Evolutionary conservation across 352 stramenopile species (phyloP).

Genomic region (Plasmopara muralis): DNA sequence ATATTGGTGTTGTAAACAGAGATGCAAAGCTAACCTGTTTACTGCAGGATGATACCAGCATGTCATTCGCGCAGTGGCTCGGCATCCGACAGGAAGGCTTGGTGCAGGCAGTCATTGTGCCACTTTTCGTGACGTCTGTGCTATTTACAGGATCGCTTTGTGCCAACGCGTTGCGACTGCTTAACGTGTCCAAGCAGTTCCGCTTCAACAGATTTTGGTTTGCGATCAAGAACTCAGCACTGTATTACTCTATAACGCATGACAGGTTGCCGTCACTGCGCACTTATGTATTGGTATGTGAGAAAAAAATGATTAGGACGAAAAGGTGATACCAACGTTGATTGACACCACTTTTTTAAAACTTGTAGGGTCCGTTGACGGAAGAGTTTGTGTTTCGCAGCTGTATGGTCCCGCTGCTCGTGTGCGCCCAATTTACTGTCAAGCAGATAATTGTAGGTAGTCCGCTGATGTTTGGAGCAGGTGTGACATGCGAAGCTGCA

Average conservation of each 20-base stretch:
- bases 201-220: conserved; percentile 65
- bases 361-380: conserved; percentile 78
- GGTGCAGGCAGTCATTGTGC: conserved; percentile 45
- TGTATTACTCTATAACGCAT: conserved; percentile 71
- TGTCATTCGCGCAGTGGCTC: conserved; percentile 80
- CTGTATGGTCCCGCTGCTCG: conserved; percentile 88
- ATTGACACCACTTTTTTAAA: not conserved
- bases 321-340: conserved; percentile 3
- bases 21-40: not conserved
- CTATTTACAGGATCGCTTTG: conserved; percentile 77
- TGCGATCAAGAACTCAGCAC: conserved; percentile 74
- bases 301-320: not conserved
- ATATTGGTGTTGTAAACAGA: not conserved
- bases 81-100: conserved; percentile 68
- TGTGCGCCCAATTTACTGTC: conserved; percentile 69
- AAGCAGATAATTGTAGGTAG: conserved; percentile 82
- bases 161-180: conserved; percentile 61
- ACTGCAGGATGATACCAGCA: conserved; percentile 57
- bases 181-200: conserved; percentile 75
- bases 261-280: conserved; percentile 71
- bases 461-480: conserved; percentile 93
- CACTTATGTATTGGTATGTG: conserved; percentile 72
- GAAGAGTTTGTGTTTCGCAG: conserved; percentile 96
- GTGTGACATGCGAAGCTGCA: conserved; percentile 34
- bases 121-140: conserved; percentile 59